Evolutionary conservation across 1,139 yeast genomes (phyloP).

Genomic region (Yamadazyma diospyri): DNA sequence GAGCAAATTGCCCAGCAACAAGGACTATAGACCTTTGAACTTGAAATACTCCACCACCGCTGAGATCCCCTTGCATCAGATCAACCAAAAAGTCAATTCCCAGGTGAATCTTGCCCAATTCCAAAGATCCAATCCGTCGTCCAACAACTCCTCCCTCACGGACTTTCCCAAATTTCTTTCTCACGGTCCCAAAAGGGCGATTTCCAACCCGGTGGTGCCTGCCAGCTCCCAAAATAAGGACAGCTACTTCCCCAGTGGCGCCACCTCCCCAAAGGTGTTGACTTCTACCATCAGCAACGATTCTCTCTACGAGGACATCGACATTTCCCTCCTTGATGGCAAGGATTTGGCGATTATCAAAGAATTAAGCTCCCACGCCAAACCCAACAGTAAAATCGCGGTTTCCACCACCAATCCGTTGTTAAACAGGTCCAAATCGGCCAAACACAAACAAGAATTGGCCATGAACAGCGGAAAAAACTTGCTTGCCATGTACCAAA

Average conservation of each 20-base stretch:
- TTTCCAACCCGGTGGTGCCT: constrained; percentile 21
- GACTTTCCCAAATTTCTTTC: constrained; percentile 26
- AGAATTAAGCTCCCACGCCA: constrained; percentile 14
- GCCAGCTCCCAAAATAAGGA: constrained; percentile 13
- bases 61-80: constrained; percentile 38
- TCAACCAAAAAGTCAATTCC: constrained; percentile 42
- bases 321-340: constrained; percentile 12
- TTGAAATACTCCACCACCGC: constrained; percentile 37
- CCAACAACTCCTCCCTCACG: constrained; percentile 25
- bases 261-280: constrained; percentile 12
- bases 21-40: constrained; percentile 39
- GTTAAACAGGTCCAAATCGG: constrained; percentile 27
- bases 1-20: constrained; percentile 33
- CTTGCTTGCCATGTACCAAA: constrained; percentile 26
- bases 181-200: constrained; percentile 18
- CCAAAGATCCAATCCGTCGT: constrained; percentile 23
- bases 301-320: constrained; percentile 12
- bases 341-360: constrained; percentile 27
- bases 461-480: constrained; percentile 22
- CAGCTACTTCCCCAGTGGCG: constrained; percentile 25
- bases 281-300: constrained; percentile 11
- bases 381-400: constrained; percentile 1
- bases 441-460: constrained; percentile 21
- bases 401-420: constrained; percentile 15
- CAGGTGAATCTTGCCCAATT: constrained; percentile 30